phyloP scores from a whole-genome alignment of 2,329 filamentous ascomycete genomes.

The Penicillium sp. region DNA sequence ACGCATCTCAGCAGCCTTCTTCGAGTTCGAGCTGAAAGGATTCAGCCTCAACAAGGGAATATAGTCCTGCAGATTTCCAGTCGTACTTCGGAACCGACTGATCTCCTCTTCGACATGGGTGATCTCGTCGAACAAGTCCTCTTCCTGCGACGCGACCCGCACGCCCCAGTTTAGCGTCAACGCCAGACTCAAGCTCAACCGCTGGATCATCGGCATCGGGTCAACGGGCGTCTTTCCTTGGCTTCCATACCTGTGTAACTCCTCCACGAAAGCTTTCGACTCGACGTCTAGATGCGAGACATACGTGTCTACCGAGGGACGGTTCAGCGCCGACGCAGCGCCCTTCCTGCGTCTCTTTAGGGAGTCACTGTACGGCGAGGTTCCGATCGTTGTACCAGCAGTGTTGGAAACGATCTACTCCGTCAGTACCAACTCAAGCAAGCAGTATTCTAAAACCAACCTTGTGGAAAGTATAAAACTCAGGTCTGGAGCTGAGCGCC shows the following conservation, averaged over 20 bases:
- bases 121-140: slow-evolving; percentile 70
- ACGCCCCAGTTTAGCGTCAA: slow-evolving; percentile 69
- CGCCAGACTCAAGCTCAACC: slow-evolving; percentile 62
- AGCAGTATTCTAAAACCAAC: slow-evolving; percentile 32
- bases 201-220: slow-evolving; percentile 69
- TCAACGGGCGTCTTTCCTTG: slow-evolving; percentile 59
- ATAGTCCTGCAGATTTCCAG: slow-evolving; percentile 80
- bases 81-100: slow-evolving; percentile 72
- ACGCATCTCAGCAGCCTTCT: slow-evolving; percentile 62
- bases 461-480: slow-evolving; percentile 63
- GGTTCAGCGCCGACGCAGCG: slow-evolving; percentile 66
- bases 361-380: slow-evolving; percentile 66
- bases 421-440: not conserved
- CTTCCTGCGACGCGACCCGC: slow-evolving; percentile 60
- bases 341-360: slow-evolving; percentile 66
- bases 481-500: slow-evolving; percentile 57
- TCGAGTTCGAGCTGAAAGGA: slow-evolving; percentile 61
- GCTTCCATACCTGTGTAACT: slow-evolving; percentile 60
- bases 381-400: slow-evolving; percentile 68
- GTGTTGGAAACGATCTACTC: slow-evolving; percentile 63
- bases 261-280: slow-evolving; percentile 63
- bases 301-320: slow-evolving; percentile 65
- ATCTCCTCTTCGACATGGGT: slow-evolving; percentile 73
- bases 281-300: slow-evolving; percentile 64
- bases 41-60: slow-evolving; percentile 71